phyloP scores from a whole-genome alignment of 129 eudicot species.

The Centrapalus pauciflorus region DNA sequence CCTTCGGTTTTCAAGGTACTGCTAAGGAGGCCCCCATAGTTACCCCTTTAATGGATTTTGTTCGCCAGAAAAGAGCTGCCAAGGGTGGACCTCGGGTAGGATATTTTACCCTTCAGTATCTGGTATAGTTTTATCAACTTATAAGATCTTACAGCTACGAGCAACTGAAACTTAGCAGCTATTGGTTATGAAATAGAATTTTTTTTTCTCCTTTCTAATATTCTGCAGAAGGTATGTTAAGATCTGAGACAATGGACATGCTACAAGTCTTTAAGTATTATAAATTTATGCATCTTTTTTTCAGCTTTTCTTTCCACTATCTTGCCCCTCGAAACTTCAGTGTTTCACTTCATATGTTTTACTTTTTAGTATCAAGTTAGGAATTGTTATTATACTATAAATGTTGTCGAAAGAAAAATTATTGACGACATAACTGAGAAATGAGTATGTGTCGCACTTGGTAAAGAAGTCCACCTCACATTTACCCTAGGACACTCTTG shows the following conservation, averaged over 20 bases:
- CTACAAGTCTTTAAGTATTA: not conserved
- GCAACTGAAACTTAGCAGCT: slow-evolving; percentile 8
- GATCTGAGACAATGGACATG: not conserved
- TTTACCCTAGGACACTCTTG: not conserved
- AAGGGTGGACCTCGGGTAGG: slow-evolving; percentile 82
- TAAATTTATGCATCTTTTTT: not conserved
- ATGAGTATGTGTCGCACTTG: not conserved
- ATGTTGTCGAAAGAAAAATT: too few relatives aligned
- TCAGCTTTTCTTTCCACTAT: not conserved
- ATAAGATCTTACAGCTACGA: slow-evolving; percentile 3
- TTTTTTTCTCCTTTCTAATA: not conserved
- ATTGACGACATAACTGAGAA: not conserved
- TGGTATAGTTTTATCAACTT: not conserved
- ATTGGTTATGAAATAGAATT: not conserved
- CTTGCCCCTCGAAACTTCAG: not conserved
- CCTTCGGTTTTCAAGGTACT: slow-evolving; percentile 48
- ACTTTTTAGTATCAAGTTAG: not conserved
- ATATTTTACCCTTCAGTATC: not conserved
- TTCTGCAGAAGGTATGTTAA: not conserved
- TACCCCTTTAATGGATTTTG: slow-evolving; percentile 82
- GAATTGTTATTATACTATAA: not conserved
- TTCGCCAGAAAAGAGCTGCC: slow-evolving; percentile 93
- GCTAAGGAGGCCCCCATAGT: slow-evolving; percentile 66
- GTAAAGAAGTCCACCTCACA: not conserved
- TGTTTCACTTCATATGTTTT: not conserved